A percentile compares a stretch with the other conserved stretches of the same genome.
phyloP scores from a whole-genome alignment of 306 rosid genomes.

The Psophocarpus tetragonolobus region DNA sequence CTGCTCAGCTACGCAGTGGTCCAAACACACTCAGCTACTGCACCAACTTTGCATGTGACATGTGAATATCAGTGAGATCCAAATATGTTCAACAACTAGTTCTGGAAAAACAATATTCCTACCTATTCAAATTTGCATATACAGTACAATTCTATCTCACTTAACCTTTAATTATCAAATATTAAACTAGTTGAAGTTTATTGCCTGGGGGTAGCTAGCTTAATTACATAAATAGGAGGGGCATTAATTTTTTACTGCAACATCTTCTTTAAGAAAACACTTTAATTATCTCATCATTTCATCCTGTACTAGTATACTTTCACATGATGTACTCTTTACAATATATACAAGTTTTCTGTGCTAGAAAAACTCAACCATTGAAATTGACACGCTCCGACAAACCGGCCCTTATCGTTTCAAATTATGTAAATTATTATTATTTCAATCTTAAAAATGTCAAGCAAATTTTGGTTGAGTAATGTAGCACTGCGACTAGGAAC shows the following conservation, averaged over 20 bases:
- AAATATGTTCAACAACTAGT: not conserved
- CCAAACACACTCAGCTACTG: slow-evolving; percentile 35
- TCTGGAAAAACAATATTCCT: not conserved
- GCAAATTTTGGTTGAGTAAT: not conserved
- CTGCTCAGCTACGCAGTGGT: slow-evolving; percentile 46
- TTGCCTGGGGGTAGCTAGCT: not conserved
- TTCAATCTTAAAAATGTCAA: not conserved
- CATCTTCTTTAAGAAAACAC: not conserved
- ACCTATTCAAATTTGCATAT: not conserved
- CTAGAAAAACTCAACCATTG: not conserved
- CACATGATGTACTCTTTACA: not conserved
- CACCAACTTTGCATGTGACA: slow-evolving; percentile 25
- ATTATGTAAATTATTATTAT: not conserved
- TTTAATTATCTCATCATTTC: slow-evolving; percentile 1
- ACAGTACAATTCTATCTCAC: not conserved
- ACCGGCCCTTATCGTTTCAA: not conserved
- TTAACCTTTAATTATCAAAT: not conserved
- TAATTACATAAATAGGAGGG: not conserved
- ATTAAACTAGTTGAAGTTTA: not conserved
- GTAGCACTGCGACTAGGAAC: not conserved
- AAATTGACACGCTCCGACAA: not conserved
- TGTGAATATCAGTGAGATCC: slow-evolving; percentile 15
- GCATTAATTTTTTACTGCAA: not conserved
- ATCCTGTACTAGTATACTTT: not conserved
- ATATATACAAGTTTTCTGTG: not conserved